Evolutionary conservation across 306 rosid species (phyloP).

Genomic region (Dryas drummondii): DNA sequence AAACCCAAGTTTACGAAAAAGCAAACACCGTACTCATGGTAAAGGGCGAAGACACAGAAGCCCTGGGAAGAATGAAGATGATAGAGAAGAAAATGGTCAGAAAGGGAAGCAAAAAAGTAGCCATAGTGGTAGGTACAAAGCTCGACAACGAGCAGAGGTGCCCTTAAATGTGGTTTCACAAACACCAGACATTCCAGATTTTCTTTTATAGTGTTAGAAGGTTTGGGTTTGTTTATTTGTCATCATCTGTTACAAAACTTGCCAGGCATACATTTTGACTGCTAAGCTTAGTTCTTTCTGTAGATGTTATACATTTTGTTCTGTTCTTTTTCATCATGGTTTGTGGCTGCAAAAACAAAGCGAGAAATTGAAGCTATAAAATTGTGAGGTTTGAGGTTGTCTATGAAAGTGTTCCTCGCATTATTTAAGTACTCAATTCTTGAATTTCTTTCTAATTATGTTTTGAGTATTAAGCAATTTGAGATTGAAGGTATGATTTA

Average conservation of each 20-base stretch:
- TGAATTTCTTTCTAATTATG: not conserved
- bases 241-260: constrained; percentile 23
- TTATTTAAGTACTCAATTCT: not conserved
- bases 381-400: too few relatives aligned
- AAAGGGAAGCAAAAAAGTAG: constrained; percentile 62
- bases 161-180: constrained; percentile 65
- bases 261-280: constrained; percentile 12
- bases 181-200: constrained; percentile 78
- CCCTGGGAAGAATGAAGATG: constrained; percentile 47
- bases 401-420: too few relatives aligned
- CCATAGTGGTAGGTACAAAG: constrained; percentile 54
- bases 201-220: constrained; percentile 59
- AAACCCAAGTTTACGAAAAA: constrained; percentile 53
- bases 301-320: constrained; percentile 38
- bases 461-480: too few relatives aligned
- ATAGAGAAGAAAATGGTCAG: constrained; percentile 50
- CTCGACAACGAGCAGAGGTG: constrained; percentile 59
- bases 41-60: constrained; percentile 60
- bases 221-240: constrained; percentile 29
- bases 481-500: too few relatives aligned
- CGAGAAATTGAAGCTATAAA: too few relatives aligned
- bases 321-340: not conserved
- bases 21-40: constrained; percentile 47
- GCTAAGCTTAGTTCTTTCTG: constrained; percentile 31
- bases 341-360: constrained; percentile 12